Conservation (phyloP, 176 grass and related monocot species). For the Eleusine coracana region DNA sequence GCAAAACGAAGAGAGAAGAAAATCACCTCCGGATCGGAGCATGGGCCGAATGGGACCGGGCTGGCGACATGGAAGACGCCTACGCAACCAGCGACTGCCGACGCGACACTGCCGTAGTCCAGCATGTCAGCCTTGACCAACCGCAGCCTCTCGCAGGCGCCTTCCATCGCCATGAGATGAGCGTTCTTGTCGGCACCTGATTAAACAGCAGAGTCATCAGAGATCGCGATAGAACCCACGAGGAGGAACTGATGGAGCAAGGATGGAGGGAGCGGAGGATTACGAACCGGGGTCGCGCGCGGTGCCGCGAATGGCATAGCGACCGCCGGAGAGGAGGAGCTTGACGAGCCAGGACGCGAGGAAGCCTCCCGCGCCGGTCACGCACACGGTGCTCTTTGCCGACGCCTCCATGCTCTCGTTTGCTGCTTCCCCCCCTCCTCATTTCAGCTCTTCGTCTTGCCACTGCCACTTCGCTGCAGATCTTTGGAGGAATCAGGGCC, state of each 20-base stretch:
- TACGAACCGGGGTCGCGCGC: conserved; percentile 60
- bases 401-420: conserved; percentile 21
- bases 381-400: conserved; percentile 62
- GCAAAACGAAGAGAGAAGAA: background rate
- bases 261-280: background rate
- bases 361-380: conserved; percentile 82
- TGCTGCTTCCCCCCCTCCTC: too few species aligned
- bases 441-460: too few species aligned
- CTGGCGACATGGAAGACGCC: conserved; percentile 80
- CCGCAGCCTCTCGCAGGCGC: conserved; percentile 54
- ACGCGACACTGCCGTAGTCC: conserved; percentile 47
- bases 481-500: too few species aligned
- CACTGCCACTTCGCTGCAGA: too few species aligned
- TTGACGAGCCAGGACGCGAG: conserved; percentile 75
- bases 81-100: conserved; percentile 56
- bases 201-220: background rate
- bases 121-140: conserved; percentile 70
- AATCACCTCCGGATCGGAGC: conserved; percentile 67
- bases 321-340: conserved; percentile 67
- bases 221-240: background rate
- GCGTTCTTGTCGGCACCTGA: conserved; percentile 70
- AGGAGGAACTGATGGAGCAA: background rate
- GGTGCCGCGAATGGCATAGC: conserved; percentile 67
- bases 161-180: conserved; percentile 61
- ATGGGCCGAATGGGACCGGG: conserved; percentile 58